phyloP scores from a whole-genome alignment of 1,284 basidiomycete genomes.

The Moniliophthora roreri region DNA sequence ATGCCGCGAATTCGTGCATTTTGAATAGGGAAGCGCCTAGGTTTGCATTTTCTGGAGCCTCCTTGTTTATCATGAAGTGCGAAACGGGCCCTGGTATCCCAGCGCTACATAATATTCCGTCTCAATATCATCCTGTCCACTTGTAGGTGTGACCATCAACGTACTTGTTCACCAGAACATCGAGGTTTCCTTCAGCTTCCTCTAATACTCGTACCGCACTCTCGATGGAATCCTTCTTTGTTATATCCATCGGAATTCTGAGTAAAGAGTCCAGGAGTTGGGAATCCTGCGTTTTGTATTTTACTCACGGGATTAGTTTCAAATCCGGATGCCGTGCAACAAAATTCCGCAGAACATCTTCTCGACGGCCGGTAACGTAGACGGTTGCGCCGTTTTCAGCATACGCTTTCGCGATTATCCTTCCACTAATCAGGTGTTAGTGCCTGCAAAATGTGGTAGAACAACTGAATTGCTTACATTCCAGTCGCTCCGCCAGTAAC shows the following conservation, averaged over 20 bases:
- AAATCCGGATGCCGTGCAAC: slow-evolving; percentile 15
- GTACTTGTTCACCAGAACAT: slow-evolving; percentile 17
- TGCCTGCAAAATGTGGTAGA: too few species aligned
- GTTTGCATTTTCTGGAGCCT: background rate
- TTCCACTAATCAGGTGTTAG: background rate
- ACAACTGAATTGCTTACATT: background rate
- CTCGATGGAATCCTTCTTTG: slow-evolving; percentile 6
- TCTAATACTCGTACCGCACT: slow-evolving; percentile 4
- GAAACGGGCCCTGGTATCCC: slow-evolving; percentile 1
- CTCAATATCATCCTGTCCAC: background rate
- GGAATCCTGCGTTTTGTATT: background rate
- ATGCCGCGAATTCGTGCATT: background rate
- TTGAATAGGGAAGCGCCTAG: slow-evolving; percentile 7
- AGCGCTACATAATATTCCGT: slow-evolving; percentile 2
- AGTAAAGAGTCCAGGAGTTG: background rate
- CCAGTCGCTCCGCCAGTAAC: background rate
- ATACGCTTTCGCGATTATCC: slow-evolving; percentile 19
- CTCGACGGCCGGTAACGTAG: slow-evolving; percentile 47
- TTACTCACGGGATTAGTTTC: slow-evolving; percentile 5
- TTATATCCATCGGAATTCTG: slow-evolving; percentile 12
- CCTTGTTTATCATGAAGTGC: slow-evolving; percentile 3
- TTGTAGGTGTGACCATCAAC: background rate
- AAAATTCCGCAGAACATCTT: slow-evolving; percentile 37
- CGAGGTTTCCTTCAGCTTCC: slow-evolving; percentile 10
- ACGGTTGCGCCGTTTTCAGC: slow-evolving; percentile 56